These are phyloP conservation scores for Alternaria arborescens DNA, from an alignment of 2,329 filamentous ascomycete species.

Conservation along the genomic window DNA sequence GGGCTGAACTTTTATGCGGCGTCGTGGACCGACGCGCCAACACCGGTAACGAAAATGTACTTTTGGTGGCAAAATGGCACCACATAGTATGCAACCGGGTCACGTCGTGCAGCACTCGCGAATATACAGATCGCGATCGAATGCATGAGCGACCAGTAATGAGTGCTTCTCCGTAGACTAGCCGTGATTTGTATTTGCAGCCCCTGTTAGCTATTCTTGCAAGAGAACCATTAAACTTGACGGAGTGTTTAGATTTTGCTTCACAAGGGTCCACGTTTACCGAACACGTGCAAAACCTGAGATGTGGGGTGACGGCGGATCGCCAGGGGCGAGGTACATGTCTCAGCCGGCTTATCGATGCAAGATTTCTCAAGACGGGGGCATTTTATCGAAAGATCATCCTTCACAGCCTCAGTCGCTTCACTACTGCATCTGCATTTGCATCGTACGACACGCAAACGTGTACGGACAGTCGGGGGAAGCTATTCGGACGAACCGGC, in stretches of 20 bases:
- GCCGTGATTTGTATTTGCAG: conserved; percentile 10
- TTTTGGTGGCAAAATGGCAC: conserved; percentile 12
- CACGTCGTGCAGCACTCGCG: conserved; percentile 11
- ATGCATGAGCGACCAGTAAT: conserved; percentile 3
- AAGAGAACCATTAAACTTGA: conserved; percentile 15
- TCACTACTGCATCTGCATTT: conserved; percentile 5
- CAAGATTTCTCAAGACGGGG: conserved; percentile 2
- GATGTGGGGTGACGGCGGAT: conserved; percentile 17
- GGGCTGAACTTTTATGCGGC: background rate
- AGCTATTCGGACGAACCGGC: background rate
- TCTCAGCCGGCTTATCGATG: conserved; percentile 6
- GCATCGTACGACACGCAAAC: background rate
- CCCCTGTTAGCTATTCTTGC: background rate
- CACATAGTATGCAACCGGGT: background rate
- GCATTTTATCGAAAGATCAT: conserved; percentile 15
- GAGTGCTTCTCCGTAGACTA: background rate
- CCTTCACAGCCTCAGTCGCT: conserved; percentile 29
- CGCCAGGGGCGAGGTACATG: conserved; percentile 14
- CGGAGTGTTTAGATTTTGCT: conserved; percentile 19
- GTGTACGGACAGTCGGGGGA: background rate
- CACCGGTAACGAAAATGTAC: background rate
- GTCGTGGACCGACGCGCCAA: background rate
- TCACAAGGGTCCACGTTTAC: conserved; percentile 8
- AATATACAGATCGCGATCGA: conserved; percentile 14
- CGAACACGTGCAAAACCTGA: conserved; percentile 11